A percentile compares a stretch with the other conserved stretches of the same genome.
Conservation (phyloP, 306 rosid species). For the Trifolium repens region DNA sequence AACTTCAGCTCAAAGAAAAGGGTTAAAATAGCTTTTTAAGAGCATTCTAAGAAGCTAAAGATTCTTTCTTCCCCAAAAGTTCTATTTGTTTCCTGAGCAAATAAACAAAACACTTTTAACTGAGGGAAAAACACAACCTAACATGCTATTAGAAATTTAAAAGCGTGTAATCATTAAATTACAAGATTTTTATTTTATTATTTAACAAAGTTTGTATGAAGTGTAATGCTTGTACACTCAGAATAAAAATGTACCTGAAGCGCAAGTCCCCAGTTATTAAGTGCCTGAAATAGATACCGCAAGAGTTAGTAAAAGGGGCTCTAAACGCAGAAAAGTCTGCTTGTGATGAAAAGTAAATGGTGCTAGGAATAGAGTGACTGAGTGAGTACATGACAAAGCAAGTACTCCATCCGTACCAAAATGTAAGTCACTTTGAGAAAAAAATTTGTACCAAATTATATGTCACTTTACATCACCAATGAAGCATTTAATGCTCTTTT, state of each 20-base stretch:
- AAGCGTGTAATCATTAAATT: constrained; percentile 26
- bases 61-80: constrained; percentile 25
- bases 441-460: no score
- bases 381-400: constrained; percentile 11
- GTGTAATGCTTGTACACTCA: constrained; percentile 16
- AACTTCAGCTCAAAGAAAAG: background rate
- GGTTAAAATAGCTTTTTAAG: constrained; percentile 10
- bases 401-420: no score
- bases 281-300: constrained; percentile 77
- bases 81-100: background rate
- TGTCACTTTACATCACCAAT: no score
- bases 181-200: background rate
- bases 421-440: no score
- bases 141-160: background rate
- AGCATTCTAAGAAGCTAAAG: constrained; percentile 3
- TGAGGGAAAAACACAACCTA: background rate
- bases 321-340: constrained; percentile 33
- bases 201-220: constrained; percentile 12
- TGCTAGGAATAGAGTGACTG: constrained; percentile 15
- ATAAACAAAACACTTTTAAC: background rate
- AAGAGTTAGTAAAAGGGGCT: constrained; percentile 39
- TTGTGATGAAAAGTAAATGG: constrained; percentile 18
- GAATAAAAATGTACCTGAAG: constrained; percentile 74
- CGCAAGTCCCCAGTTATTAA: constrained; percentile 99
- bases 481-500: no score